Percentiles rank a stretch among this genome's conserved stretches.
phyloP scores from a whole-genome alignment of 1,284 basidiomycete genomes.

The Trichosporon sp. region DNA sequence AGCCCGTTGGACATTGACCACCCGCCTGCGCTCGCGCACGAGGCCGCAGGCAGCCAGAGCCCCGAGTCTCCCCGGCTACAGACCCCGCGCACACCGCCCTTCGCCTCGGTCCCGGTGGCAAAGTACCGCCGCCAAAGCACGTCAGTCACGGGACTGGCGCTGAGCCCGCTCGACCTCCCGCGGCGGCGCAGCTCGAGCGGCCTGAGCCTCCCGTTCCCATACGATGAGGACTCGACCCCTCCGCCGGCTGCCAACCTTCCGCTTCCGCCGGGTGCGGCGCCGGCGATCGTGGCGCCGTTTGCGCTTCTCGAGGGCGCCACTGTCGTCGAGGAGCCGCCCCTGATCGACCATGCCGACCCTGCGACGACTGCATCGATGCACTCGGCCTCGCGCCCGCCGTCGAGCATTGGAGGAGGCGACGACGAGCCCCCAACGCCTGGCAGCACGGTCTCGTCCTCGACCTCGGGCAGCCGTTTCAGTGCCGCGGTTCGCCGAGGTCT shows the following conservation, averaged over 20 bases:
- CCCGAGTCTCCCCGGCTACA: neutral
- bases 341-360: neutral
- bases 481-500: neutral
- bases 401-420: neutral
- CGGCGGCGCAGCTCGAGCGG: neutral
- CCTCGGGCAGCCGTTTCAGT: neutral
- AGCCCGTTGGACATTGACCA: neutral
- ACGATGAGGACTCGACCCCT: neutral
- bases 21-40: neutral
- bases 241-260: neutral
- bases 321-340: neutral
- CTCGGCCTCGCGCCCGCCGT: neutral
- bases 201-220: neutral
- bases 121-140: neutral
- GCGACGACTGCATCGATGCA: neutral
- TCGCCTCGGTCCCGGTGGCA: neutral
- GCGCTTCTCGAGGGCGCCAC: neutral
- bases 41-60: neutral
- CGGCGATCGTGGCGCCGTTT: neutral
- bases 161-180: neutral
- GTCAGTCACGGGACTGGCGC: neutral
- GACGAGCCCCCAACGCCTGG: neutral
- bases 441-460: neutral
- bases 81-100: neutral
- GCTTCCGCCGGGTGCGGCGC: neutral